phyloP scores from a whole-genome alignment of 2,329 filamentous ascomycete species.

The Scolecobasidium constrictum region DNA sequence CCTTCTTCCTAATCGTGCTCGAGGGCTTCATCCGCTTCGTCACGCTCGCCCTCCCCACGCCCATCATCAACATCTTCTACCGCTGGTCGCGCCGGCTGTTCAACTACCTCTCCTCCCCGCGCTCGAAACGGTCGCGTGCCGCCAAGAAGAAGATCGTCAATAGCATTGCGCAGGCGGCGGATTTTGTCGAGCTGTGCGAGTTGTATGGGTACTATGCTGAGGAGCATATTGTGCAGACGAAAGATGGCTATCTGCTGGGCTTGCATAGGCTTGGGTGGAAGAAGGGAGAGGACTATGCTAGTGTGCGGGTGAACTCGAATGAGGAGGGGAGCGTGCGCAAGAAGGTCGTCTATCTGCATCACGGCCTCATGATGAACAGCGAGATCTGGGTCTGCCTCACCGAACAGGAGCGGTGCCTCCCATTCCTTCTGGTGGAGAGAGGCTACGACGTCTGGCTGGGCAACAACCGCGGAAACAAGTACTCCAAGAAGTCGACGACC shows the following conservation, averaged over 20 bases:
- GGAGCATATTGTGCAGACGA: conserved; percentile 91
- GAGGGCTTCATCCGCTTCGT: conserved; percentile 77
- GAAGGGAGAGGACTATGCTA: conserved; percentile 58
- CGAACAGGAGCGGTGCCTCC: conserved; percentile 72
- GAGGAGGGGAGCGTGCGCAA: conserved; percentile 57
- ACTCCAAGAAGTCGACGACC: conserved; percentile 86
- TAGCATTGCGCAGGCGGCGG: conserved; percentile 74
- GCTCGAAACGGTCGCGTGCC: conserved; percentile 55
- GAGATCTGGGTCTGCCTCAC: conserved; percentile 96
- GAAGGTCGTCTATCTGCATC: conserved; percentile 85
- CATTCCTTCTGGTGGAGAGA: conserved; percentile 77
- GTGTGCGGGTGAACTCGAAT: conserved; percentile 64
- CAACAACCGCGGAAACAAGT: conserved; percentile 98
- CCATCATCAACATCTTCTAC: conserved; percentile 75
- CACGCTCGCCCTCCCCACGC: conserved; percentile 74
- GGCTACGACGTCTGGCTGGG: conserved; percentile 98
- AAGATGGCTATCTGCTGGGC: conserved; percentile 85
- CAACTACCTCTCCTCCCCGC: conserved; percentile 62
- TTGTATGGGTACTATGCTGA: conserved; percentile 88
- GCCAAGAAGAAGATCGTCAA: conserved; percentile 63
- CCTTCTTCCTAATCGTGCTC: conserved; percentile 69
- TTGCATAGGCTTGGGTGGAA: conserved; percentile 78
- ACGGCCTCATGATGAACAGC: conserved; percentile 96
- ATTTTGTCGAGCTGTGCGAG: conserved; percentile 89
- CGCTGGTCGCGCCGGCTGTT: conserved; percentile 71